Base-by-base conservation (phyloP, 495 filamentous ascomycete species). In the Usnea hakonensis region DNA sequence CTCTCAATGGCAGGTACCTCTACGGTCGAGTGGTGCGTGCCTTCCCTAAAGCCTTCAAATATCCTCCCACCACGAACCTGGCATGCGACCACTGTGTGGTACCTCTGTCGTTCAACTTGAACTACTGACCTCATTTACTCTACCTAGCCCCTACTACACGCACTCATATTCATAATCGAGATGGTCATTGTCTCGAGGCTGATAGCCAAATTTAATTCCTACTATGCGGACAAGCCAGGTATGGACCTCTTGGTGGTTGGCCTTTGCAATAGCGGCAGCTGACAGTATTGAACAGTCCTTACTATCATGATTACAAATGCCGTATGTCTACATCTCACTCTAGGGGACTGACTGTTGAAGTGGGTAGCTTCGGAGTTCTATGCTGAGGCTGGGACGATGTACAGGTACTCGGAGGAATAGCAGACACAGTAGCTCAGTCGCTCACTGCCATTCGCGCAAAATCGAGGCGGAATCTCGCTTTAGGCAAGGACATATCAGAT, bases 251-350 rank as follows among this genome's bases (percentile, higher is more conserved):
- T 57, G 36, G n/a, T 38, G 60, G 33, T 48, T 58, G 48, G 38
- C 38, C 30, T 50, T 57, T 23, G 11, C 8, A 23, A 48, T 56
- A 32, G 64, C 72, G 32, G 16, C 77, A 65, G 76, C 71, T 65
- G 26, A 62, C 62, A 46, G 37, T 58, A 56, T 8, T 64, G 28
- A 60, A 67, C 75, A 89, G 90, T 98, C 41, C 80, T 98, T 64
- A 98, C 94, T 46, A 98, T 93, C 73, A 98, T 97, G 94, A 88
- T 97, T 64, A 93, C 90, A 67, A 98, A 98, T 75, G 88, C 94
- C 61, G 87, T 98, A 84, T 71, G 83, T 73, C 61, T 68, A 50
- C 23, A 50, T 38, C 35, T 46, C 36, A 13, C 61, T 16, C 46
- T 50, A 21, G 32, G 21, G 23, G 19, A 19, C n/a, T 33, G 41